Evolutionary conservation across 139 green algal species (phyloP), one percentile per base, ranked within the genome.

Genomic region (Micractinium conductrix): DNA sequence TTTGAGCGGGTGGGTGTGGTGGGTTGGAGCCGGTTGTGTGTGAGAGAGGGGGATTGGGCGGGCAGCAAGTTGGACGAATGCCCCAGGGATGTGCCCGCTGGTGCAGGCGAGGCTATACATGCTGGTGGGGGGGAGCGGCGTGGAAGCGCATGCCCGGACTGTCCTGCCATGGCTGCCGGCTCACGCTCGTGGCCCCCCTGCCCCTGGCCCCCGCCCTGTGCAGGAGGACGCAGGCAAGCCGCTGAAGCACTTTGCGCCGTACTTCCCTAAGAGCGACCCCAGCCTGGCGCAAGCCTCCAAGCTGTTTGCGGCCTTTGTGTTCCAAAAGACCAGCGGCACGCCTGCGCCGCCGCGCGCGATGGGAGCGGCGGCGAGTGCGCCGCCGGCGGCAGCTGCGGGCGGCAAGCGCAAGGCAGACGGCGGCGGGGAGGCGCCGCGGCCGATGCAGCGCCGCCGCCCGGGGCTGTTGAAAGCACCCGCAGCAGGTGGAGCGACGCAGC

Each of bases 231-330:
- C 65, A 1, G 37, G 71, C 44, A 80, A 74, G 58, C 71, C 78
- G 42, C 90, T 95, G 84, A 97, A 97, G 85, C 94, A 95, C 90
- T 97, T 97, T 84, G 43, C 71, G 43, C 94, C 94, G 4, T 40
- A 44, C 19, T 97, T 95, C 70, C 87, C 84, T 0, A 19, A 78
- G 37, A 82, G 78, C 85, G 79, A 91, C 78, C 76, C 62, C 40
- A 80, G 60, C 33, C 53, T 92, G 63, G 79, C 74, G 37, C 78
- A 24, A 19, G 89, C 85, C n/a, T 83, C 50, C 44, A n/a, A 33
- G 4, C 76, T 91, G 19, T 91, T 91, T 58, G 72, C 81, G 7
- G 83, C 88, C 0, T 91, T 91, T 87, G 88, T 86, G 21, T 91
- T 92, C 68, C 83, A 86, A 19, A 90, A 90, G 58, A 80, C 50